Percentiles rank a stretch among this genome's conserved stretches.
These are phyloP conservation scores for Avena sativa DNA, from an alignment of 176 grass and related monocot species.

Conservation along the genomic window DNA sequence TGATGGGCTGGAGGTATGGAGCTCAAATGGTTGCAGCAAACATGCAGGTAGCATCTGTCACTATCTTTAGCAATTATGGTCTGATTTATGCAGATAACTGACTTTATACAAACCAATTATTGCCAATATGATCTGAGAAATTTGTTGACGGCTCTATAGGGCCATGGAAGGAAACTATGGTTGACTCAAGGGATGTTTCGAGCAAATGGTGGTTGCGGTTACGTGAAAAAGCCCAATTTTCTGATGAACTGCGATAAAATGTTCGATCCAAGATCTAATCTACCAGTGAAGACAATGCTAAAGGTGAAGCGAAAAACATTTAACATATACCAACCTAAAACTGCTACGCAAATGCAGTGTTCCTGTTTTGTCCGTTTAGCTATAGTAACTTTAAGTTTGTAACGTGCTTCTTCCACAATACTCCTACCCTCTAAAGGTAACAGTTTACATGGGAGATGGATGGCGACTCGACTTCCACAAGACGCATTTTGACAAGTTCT, in stretches of 20 bases:
- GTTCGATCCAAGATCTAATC: constrained; percentile 56
- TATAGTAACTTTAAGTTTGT: background rate
- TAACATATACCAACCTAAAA: background rate
- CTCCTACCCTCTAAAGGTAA: constrained; percentile 64
- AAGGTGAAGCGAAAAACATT: constrained; percentile 48
- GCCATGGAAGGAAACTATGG: constrained; percentile 82
- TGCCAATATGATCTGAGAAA: background rate
- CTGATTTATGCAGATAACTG: background rate
- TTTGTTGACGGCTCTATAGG: constrained; percentile 24
- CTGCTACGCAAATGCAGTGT: background rate
- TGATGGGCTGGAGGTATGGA: constrained; percentile 62
- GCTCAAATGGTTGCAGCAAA: constrained; percentile 29
- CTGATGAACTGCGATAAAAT: constrained; percentile 50
- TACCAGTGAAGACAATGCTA: constrained; percentile 60
- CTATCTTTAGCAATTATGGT: background rate
- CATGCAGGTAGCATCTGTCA: constrained; percentile 61
- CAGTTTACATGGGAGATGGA: constrained; percentile 84
- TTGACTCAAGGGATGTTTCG: constrained; percentile 82
- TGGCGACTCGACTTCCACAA: constrained; percentile 80
- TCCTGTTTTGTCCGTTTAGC: background rate
- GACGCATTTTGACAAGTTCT: constrained; percentile 73
- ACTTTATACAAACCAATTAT: background rate
- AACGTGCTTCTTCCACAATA: constrained; percentile 14
- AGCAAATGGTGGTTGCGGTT: constrained; percentile 89
- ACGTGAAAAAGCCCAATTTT: constrained; percentile 84